Evolutionary conservation across 495 filamentous ascomycete species (phyloP).

Genomic region (Jackrogersella minutella): DNA sequence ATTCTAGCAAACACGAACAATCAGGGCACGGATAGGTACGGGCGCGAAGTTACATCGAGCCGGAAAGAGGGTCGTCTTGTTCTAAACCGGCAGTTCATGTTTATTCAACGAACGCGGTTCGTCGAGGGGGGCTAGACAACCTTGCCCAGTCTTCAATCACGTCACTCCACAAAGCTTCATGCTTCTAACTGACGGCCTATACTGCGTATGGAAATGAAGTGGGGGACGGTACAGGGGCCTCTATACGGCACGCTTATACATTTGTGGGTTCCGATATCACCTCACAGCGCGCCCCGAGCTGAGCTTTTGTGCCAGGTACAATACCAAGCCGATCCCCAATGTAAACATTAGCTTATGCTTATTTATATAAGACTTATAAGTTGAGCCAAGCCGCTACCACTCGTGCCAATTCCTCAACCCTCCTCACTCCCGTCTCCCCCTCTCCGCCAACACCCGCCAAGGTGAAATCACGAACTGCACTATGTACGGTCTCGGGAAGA

Average conservation of each 20-base stretch:
- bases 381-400: not conserved
- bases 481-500: conserved; percentile 19
- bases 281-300: not conserved
- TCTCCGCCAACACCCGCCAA: not conserved
- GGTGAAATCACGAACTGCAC: not conserved
- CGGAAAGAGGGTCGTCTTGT: conserved; percentile 4
- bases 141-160: conserved; percentile 18
- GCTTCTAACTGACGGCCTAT: not conserved
- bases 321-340: conserved; percentile 22
- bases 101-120: conserved; percentile 1
- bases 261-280: conserved; percentile 15
- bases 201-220: conserved; percentile 10
- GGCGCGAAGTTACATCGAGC: conserved; percentile 17
- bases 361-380: conserved; percentile 10
- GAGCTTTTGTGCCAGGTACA: conserved; percentile 12
- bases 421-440: not conserved
- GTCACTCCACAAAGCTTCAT: no score
- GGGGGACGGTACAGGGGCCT: conserved; percentile 9
- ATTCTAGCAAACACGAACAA: not conserved
- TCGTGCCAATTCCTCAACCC: not conserved
- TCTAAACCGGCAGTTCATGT: conserved; percentile 19
- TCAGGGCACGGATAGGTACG: not conserved
- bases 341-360: not conserved
- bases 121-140: conserved; percentile 4
- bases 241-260: not conserved